phyloP scores from a whole-genome alignment of 352 stramenopile species.

The Phytophthora multivora region DNA sequence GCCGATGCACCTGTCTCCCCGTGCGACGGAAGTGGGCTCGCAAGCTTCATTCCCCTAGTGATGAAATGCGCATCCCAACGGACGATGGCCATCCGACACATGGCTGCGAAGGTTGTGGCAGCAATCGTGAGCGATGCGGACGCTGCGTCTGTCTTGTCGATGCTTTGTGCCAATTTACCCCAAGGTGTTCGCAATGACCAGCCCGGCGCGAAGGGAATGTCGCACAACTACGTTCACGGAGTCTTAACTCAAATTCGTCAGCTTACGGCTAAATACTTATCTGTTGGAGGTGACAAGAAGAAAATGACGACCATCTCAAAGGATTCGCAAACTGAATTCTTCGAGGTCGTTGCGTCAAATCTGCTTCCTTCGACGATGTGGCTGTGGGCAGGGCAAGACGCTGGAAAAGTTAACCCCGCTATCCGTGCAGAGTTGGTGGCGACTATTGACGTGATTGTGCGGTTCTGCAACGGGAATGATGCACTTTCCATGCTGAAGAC shows the following conservation, averaged over 20 bases:
- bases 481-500: conserved; percentile 16
- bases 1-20: conserved; percentile 11
- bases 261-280: conserved; percentile 49
- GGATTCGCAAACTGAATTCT: conserved; percentile 21
- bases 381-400: conserved; percentile 38
- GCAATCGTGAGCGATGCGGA: conserved; percentile 67
- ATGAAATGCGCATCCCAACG: conserved; percentile 68
- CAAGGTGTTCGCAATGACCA: conserved; percentile 28
- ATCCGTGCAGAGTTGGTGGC: conserved; percentile 59
- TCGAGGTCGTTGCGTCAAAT: conserved; percentile 35
- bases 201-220: conserved; percentile 15
- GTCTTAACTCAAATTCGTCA: conserved; percentile 65
- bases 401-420: conserved; percentile 34
- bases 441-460: conserved; percentile 50
- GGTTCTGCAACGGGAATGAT: conserved; percentile 30
- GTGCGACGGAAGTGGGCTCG: conserved; percentile 24
- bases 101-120: conserved; percentile 79
- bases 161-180: conserved; percentile 48
- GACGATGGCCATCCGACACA: conserved; percentile 78
- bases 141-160: conserved; percentile 43
- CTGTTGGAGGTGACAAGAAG: background rate
- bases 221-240: conserved; percentile 73
- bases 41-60: conserved; percentile 71
- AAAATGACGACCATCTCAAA: conserved; percentile 14
- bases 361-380: conserved; percentile 54